A percentile compares a stretch with the other conserved stretches of the same genome.
These are phyloP conservation scores for Microsporum ferrugineum DNA, from an alignment of 2,329 filamentous ascomycete species.

Conservation along the genomic window DNA sequence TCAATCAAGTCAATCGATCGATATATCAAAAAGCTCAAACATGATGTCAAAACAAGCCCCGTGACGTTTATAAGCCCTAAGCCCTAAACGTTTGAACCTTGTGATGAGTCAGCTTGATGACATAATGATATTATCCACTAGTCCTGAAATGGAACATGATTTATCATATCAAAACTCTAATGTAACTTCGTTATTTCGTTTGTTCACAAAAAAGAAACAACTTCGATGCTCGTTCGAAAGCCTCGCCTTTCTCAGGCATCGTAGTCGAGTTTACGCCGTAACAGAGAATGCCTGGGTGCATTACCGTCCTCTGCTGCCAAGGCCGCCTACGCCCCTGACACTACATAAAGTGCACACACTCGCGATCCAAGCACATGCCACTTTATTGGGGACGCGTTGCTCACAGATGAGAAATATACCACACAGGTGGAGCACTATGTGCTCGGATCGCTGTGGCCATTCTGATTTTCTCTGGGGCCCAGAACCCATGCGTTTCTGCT, in stretches of 20 bases:
- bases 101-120: not conserved
- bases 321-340: not conserved
- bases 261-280: not conserved
- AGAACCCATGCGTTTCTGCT: not conserved
- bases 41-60: not conserved
- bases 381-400: not conserved
- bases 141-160: not conserved
- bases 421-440: not conserved
- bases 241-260: not conserved
- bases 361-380: not conserved
- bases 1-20: too few relatives aligned
- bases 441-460: slow-evolving; percentile 2
- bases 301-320: not conserved
- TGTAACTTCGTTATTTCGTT: not conserved
- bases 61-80: not conserved
- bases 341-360: not conserved
- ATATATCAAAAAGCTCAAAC: not conserved
- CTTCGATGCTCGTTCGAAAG: not conserved
- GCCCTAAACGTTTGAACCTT: not conserved
- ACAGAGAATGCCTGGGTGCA: not conserved
- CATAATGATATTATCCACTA: not conserved
- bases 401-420: not conserved
- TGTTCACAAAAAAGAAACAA: not conserved
- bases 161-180: not conserved
- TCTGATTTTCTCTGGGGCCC: not conserved